phyloP scores from a whole-genome alignment of 768 basidiomycete species.

The Macrolepiota dolichaula region DNA sequence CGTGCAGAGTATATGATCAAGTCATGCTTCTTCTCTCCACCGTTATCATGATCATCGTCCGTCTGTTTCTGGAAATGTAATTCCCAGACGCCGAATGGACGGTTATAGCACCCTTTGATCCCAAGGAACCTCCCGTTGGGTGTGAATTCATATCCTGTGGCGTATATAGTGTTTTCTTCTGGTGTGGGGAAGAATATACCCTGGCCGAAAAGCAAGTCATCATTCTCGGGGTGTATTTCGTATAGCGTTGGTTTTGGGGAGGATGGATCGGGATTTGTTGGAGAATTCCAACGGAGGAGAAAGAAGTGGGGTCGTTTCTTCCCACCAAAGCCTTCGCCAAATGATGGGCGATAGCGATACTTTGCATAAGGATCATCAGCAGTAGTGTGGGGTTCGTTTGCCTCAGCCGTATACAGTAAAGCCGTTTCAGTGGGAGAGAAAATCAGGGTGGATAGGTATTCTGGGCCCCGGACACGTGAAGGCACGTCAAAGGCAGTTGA shows the following conservation, averaged over 20 bases:
- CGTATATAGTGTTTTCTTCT: constrained; percentile 37
- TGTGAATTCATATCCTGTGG: constrained; percentile 60
- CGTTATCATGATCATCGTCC: not conserved
- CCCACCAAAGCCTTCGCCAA: constrained; percentile 60
- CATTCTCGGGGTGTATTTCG: constrained; percentile 6
- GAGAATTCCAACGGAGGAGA: constrained; percentile 44
- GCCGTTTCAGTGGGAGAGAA: constrained; percentile 53
- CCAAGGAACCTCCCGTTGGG: constrained; percentile 58
- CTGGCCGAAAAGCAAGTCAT: constrained; percentile 27
- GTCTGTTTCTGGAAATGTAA: constrained; percentile 22
- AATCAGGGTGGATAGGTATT: constrained; percentile 44
- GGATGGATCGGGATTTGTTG: not conserved
- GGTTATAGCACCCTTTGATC: constrained; percentile 56
- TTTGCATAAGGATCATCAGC: constrained; percentile 34
- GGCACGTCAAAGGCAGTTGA: not conserved
- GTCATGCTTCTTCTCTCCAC: constrained; percentile 9
- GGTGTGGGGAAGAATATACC: constrained; percentile 44
- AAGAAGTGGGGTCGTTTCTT: constrained; percentile 54
- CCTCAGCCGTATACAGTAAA: constrained; percentile 62
- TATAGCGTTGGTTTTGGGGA: constrained; percentile 5
- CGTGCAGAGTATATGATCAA: constrained; percentile 18
- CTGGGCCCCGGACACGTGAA: constrained; percentile 25
- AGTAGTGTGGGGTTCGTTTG: constrained; percentile 28
- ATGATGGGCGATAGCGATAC: constrained; percentile 54
- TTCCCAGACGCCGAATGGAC: constrained; percentile 55